phyloP scores from a whole-genome alignment of 768 basidiomycete species.

The Boletellus sp. region DNA sequence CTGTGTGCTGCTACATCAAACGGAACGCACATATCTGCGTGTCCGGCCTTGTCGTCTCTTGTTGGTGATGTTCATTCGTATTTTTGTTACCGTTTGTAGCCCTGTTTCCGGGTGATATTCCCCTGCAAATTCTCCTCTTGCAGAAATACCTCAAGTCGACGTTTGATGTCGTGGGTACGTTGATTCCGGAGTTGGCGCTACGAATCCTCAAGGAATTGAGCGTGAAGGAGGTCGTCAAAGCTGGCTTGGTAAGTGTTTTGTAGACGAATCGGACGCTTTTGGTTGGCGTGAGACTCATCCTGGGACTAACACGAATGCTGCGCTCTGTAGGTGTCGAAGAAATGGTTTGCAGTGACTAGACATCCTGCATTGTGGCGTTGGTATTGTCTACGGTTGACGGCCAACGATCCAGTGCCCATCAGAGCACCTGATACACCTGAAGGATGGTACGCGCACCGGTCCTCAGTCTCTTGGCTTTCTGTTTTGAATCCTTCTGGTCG shows the following conservation, averaged over 20 bases:
- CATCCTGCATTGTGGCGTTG: slow-evolving; percentile 74
- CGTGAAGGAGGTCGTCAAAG: slow-evolving; percentile 58
- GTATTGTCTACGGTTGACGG: slow-evolving; percentile 70
- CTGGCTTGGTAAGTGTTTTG: slow-evolving; percentile 33
- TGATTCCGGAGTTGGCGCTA: slow-evolving; percentile 63
- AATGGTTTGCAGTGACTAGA: slow-evolving; percentile 39
- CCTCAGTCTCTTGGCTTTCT: neutral
- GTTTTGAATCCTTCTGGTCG: neutral
- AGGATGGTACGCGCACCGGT: slow-evolving; percentile 57
- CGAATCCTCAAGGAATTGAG: slow-evolving; percentile 57
- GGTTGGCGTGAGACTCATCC: neutral
- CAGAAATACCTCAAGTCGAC: slow-evolving; percentile 81
- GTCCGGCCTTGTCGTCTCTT: neutral
- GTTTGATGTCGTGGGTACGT: slow-evolving; percentile 74
- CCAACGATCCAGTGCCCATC: slow-evolving; percentile 65
- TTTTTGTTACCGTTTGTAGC: slow-evolving; percentile 37
- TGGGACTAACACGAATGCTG: neutral
- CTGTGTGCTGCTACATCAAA: neutral
- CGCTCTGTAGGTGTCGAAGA: slow-evolving; percentile 40
- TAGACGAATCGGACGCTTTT: neutral
- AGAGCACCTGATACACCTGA: slow-evolving; percentile 58
- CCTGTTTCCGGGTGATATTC: slow-evolving; percentile 80
- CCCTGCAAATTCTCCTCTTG: slow-evolving; percentile 76
- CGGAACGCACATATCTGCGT: neutral
- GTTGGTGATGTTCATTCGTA: slow-evolving; percentile 5